These are phyloP conservation scores for Hemileccinum impolitum DNA, from an alignment of 768 basidiomycete species.

Conservation along the genomic window DNA sequence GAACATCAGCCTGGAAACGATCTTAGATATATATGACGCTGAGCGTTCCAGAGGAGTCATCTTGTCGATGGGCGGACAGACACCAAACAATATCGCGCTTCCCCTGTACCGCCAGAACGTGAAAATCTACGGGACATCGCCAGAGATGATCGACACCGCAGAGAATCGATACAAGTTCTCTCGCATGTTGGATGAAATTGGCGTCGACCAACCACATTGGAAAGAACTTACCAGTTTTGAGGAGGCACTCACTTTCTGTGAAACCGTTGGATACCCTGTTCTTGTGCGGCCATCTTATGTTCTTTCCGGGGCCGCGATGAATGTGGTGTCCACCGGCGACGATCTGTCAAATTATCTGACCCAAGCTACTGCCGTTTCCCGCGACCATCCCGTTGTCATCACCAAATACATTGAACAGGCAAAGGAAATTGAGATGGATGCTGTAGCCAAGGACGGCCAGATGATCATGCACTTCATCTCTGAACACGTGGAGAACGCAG, in stretches of 20 bases:
- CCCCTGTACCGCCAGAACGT: conserved; percentile 96
- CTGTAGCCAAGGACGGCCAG: conserved; percentile 94
- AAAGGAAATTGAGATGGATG: conserved; percentile 99
- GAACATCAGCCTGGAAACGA: conserved; percentile 94
- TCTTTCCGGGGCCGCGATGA: conserved; percentile 99
- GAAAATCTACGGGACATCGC: conserved; percentile 97
- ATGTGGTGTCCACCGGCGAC: conserved; percentile 91
- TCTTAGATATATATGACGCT: conserved; percentile 93
- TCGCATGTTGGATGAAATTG: conserved; percentile 93
- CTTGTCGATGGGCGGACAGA: conserved; percentile 97
- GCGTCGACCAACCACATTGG: conserved; percentile 97
- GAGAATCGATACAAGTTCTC: conserved; percentile 99
- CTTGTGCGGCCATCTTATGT: conserved; percentile 98
- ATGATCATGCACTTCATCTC: conserved; percentile 99
- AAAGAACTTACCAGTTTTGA: conserved; percentile 92
- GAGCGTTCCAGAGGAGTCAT: conserved; percentile 91
- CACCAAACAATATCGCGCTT: conserved; percentile 97
- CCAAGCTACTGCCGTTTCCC: conserved; percentile 93
- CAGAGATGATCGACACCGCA: conserved; percentile 99
- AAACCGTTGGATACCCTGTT: conserved; percentile 91
- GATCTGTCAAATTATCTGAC: conserved; percentile 91
- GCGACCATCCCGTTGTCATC: conserved; percentile 96
- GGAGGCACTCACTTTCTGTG: conserved; percentile 86
- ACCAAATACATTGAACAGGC: conserved; percentile 99
- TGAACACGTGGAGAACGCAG: conserved; percentile 98